phyloP scores from a whole-genome alignment of 1,284 basidiomycete species.

The Fistulinella staudtii region DNA sequence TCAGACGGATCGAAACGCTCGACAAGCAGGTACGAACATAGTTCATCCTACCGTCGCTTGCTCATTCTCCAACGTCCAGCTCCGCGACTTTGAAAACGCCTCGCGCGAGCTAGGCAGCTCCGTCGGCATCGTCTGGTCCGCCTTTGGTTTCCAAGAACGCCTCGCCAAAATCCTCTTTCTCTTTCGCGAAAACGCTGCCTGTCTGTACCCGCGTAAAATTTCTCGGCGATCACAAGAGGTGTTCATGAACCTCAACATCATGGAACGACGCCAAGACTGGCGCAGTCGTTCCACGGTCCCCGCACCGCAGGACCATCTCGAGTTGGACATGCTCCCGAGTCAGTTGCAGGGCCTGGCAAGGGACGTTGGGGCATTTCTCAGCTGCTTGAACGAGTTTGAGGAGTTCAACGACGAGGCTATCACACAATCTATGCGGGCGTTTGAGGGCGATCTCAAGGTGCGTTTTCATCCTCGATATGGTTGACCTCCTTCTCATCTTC shows the following conservation, averaged over 20 bases:
- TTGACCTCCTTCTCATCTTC: too few relatives aligned
- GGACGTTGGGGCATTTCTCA: constrained; percentile 48
- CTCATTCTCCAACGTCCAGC: constrained; percentile 17
- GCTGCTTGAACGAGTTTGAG: constrained; percentile 51
- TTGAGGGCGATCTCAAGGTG: constrained; percentile 50
- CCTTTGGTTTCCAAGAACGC: constrained; percentile 31
- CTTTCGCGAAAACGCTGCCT: constrained; percentile 34
- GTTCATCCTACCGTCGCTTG: too few relatives aligned
- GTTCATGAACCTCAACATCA: constrained; percentile 28
- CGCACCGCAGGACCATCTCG: constrained; percentile 20
- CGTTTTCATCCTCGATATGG: too few relatives aligned
- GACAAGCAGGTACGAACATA: constrained; percentile 29
- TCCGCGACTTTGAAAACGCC: constrained; percentile 33
- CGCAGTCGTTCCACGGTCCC: constrained; percentile 17
- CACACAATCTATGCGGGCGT: constrained; percentile 44
- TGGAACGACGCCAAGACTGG: constrained; percentile 26
- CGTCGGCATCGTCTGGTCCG: constrained; percentile 32
- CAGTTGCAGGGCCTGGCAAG: constrained; percentile 43
- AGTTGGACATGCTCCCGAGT: constrained; percentile 27
- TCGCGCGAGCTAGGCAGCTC: constrained; percentile 34
- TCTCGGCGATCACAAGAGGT: constrained; percentile 23
- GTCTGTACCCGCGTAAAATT: constrained; percentile 31
- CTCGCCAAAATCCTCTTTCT: constrained; percentile 32
- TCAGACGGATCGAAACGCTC: constrained; percentile 29
- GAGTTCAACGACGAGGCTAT: constrained; percentile 54